phyloP scores from a whole-genome alignment of 768 basidiomycete genomes.

The Lentinula boryana region DNA sequence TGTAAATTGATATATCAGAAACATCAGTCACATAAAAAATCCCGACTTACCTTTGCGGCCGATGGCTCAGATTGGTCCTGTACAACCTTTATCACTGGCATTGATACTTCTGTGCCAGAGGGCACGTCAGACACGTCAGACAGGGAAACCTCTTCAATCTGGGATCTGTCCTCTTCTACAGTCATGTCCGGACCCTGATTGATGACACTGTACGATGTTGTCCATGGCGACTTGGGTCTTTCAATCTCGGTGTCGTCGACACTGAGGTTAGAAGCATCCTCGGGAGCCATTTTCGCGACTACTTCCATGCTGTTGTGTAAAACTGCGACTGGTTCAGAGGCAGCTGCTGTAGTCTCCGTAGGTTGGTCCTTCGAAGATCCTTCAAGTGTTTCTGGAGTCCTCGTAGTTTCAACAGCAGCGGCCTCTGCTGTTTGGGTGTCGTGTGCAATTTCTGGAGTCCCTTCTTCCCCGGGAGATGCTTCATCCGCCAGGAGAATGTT shows the following conservation, averaged over 20 bases:
- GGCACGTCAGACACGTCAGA: neutral
- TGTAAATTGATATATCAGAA: neutral
- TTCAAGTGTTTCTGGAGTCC: neutral
- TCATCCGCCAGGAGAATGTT: neutral
- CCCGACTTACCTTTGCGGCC: neutral
- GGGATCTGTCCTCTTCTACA: constrained; percentile 15
- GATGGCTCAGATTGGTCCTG: neutral
- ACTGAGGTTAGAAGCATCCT: neutral
- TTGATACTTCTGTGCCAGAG: neutral
- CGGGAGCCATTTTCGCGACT: neutral
- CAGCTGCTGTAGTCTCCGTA: neutral
- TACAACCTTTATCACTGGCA: neutral
- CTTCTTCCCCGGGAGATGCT: neutral
- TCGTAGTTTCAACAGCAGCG: neutral
- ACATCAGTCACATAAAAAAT: neutral
- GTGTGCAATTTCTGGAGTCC: neutral
- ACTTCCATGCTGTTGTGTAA: neutral
- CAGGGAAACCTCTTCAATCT: neutral
- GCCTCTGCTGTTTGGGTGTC: neutral
- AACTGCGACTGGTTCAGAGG: neutral
- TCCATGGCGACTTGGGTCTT: constrained; percentile 46
- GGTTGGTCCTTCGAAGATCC: neutral
- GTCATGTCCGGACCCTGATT: constrained; percentile 31
- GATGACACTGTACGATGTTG: constrained; percentile 47
- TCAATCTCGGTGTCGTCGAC: constrained; percentile 20